Evolutionary conservation across 129 eudicot species (phyloP).

Genomic region (Tagetes patula): DNA sequence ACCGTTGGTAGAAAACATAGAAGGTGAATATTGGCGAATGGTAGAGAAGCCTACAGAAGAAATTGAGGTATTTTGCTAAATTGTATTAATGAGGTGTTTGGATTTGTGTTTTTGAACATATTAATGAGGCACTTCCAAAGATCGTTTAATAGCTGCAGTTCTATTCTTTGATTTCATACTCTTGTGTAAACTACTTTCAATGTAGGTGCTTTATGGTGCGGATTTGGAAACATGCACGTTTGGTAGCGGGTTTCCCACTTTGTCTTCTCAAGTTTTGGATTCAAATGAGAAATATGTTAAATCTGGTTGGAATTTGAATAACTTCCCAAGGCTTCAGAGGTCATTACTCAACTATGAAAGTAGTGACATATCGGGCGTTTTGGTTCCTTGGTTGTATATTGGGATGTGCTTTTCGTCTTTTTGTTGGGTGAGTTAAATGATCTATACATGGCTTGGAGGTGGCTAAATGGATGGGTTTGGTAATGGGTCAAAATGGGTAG

Average conservation of each 20-base stretch:
- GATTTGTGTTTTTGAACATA: background rate
- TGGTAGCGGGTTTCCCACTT: conserved; percentile 84
- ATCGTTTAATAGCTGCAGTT: background rate
- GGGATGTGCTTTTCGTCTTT: conserved; percentile 98
- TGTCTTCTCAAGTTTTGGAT: conserved; percentile 38
- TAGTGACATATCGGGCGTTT: conserved; percentile 93
- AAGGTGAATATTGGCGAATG: conserved; percentile 98
- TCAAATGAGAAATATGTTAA: conserved; percentile 57
- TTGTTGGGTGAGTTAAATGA: conserved; percentile 74
- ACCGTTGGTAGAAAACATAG: conserved; percentile 64
- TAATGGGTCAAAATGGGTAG: background rate
- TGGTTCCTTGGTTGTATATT: conserved; percentile 94
- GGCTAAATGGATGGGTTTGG: background rate
- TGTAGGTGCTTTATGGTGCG: conserved; percentile 94
- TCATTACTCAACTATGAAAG: conserved; percentile 83
- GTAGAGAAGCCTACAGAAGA: conserved; percentile 97
- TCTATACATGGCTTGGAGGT: conserved; percentile 3
- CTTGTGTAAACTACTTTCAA: background rate
- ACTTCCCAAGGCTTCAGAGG: conserved; percentile 86
- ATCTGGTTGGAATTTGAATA: conserved; percentile 98
- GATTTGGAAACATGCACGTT: conserved; percentile 90
- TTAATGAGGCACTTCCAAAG: no score
- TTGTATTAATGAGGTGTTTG: background rate
- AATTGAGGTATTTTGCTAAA: conserved; percentile 60
- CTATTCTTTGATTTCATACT: background rate